phyloP scores from a whole-genome alignment of 768 basidiomycete genomes.

The Serpula lacrymans region DNA sequence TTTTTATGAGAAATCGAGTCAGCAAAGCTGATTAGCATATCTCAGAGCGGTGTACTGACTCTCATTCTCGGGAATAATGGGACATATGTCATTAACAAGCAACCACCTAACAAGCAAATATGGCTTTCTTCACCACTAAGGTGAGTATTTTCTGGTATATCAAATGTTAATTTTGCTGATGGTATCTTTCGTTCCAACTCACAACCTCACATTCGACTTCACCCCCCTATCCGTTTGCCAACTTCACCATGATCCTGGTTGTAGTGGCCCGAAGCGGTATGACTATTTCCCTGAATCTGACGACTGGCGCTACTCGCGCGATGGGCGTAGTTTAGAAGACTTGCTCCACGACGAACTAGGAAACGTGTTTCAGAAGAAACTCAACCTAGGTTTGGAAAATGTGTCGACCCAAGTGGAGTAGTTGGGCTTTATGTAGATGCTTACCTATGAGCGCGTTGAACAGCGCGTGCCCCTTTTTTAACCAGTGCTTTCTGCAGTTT shows the following conservation, averaged over 20 bases:
- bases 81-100: slow-evolving; percentile 96
- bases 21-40: too few species aligned
- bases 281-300: slow-evolving; percentile 59
- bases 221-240: background rate
- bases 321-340: slow-evolving; percentile 53
- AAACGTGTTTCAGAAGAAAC: slow-evolving; percentile 31
- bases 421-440: too few species aligned
- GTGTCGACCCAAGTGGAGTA: slow-evolving; percentile 20
- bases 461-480: too few species aligned
- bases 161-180: background rate
- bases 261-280: slow-evolving; percentile 89
- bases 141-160: too few species aligned
- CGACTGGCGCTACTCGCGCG: slow-evolving; percentile 77
- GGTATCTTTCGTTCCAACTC: background rate
- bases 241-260: slow-evolving; percentile 1
- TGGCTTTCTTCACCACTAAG: slow-evolving; percentile 91
- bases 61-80: slow-evolving; percentile 71
- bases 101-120: slow-evolving; percentile 96
- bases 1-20: too few species aligned
- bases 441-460: too few species aligned
- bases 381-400: slow-evolving; percentile 27
- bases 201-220: background rate
- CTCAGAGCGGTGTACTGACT: slow-evolving; percentile 92
- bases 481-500: too few species aligned
- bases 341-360: slow-evolving; percentile 73